phyloP scores from a whole-genome alignment of 257 asterid species.

The Avicennia marina region DNA sequence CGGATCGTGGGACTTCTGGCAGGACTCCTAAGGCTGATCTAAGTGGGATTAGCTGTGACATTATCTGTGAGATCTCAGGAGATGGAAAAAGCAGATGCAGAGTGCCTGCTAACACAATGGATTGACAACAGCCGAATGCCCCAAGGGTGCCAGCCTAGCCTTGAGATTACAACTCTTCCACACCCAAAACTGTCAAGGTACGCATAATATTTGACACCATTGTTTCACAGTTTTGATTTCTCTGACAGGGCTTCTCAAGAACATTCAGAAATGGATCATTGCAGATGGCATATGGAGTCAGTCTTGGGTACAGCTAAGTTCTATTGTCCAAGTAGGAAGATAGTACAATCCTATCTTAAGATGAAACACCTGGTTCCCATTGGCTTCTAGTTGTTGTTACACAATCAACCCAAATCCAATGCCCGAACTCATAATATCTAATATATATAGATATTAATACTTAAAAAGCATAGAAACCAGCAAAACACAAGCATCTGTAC shows the following conservation, averaged over 20 bases:
- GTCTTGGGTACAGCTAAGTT: too few species aligned
- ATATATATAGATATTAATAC: neutral
- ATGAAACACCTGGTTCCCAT: too few species aligned
- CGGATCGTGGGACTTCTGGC: conserved; percentile 32
- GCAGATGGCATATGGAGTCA: neutral
- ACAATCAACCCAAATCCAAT: neutral
- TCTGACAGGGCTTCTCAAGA: neutral
- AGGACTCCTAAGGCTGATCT: too few species aligned
- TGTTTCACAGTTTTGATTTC: neutral
- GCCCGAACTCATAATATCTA: too few species aligned
- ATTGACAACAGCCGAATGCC: conserved; percentile 49
- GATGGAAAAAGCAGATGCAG: conserved; percentile 46
- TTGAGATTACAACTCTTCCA: conserved; percentile 31
- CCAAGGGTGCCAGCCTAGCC: conserved; percentile 38
- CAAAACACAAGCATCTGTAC: neutral
- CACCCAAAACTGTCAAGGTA: conserved; percentile 26
- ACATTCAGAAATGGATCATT: neutral
- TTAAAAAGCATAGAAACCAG: too few species aligned
- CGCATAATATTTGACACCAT: neutral
- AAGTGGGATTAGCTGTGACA: conserved; percentile 21
- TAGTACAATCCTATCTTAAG: too few species aligned
- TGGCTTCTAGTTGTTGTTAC: neutral
- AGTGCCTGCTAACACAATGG: conserved; percentile 27
- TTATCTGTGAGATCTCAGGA: conserved; percentile 30
- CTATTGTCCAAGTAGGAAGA: neutral